Evolutionary conservation across 192 early-diverging fungal species (phyloP).

Genomic region (Backusella sp.): DNA sequence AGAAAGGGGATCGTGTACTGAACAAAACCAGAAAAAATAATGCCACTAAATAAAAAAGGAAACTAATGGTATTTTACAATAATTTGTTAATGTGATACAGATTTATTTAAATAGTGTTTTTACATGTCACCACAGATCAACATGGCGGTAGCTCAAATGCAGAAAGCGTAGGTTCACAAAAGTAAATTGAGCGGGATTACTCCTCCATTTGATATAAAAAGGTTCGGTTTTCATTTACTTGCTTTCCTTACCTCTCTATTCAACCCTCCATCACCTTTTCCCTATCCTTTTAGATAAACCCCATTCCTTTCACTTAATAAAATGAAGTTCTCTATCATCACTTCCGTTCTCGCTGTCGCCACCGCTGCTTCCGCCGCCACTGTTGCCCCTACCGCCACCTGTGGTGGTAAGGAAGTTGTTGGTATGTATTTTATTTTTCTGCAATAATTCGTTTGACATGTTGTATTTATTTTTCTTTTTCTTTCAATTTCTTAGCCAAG

Average conservation of each 20-base stretch:
- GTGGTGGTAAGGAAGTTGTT: conserved; percentile 17
- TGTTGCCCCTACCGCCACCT: neutral
- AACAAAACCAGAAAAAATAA: neutral
- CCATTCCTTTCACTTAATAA: conserved; percentile 17
- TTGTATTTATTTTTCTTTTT: neutral
- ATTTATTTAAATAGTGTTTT: neutral
- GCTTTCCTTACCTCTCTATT: neutral
- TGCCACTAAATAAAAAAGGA: conserved; percentile 13
- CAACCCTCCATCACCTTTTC: neutral
- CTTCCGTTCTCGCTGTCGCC: conserved; percentile 25
- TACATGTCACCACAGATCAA: neutral
- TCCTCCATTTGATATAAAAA: conserved; percentile 4
- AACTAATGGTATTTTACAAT: neutral
- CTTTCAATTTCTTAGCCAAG: neutral
- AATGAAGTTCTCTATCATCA: conserved; percentile 36
- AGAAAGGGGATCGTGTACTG: conserved; percentile 1
- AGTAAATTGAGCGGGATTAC: neutral
- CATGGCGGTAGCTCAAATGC: neutral
- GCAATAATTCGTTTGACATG: neutral
- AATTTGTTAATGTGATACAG: conserved; percentile 13
- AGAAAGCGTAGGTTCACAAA: neutral
- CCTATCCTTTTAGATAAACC: neutral
- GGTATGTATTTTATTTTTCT: neutral
- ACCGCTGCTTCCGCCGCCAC: conserved; percentile 7
- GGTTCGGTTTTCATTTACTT: neutral